Conservation (phyloP, 441 rosid species). For the Populus hybrid region DNA sequence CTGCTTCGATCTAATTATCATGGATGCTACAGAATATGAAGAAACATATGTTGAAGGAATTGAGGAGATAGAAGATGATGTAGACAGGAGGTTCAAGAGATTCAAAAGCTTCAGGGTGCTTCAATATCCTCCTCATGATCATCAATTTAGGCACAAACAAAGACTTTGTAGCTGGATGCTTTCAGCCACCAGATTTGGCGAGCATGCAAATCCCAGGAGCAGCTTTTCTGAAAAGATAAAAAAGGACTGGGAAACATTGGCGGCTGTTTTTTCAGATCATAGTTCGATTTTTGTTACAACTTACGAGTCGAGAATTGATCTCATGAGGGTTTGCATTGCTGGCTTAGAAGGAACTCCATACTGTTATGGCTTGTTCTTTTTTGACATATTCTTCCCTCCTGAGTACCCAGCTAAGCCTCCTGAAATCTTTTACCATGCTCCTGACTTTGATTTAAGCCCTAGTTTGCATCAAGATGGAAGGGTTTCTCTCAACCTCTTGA, state of each 20-base stretch:
- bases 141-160: neutral
- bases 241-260: constrained; percentile 17
- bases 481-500: constrained; percentile 5
- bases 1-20: no score
- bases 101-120: constrained; percentile 6
- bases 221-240: neutral
- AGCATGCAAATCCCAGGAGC: neutral
- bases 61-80: constrained; percentile 20
- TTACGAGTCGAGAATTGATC: constrained; percentile 18
- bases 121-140: constrained; percentile 3
- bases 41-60: constrained; percentile 12
- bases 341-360: constrained; percentile 30
- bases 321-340: constrained; percentile 17
- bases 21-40: neutral
- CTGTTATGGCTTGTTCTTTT: constrained; percentile 26
- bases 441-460: neutral
- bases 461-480: neutral
- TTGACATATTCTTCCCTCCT: constrained; percentile 20
- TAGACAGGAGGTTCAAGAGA: constrained; percentile 13
- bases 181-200: neutral
- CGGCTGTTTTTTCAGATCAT: constrained; percentile 8
- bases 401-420: constrained; percentile 11
- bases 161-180: neutral
- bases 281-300: constrained; percentile 9
- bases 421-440: neutral